These are phyloP conservation scores for Acanthamoeba sp. DNA, from an alignment of 208 protist genomes.

Conservation along the genomic window DNA sequence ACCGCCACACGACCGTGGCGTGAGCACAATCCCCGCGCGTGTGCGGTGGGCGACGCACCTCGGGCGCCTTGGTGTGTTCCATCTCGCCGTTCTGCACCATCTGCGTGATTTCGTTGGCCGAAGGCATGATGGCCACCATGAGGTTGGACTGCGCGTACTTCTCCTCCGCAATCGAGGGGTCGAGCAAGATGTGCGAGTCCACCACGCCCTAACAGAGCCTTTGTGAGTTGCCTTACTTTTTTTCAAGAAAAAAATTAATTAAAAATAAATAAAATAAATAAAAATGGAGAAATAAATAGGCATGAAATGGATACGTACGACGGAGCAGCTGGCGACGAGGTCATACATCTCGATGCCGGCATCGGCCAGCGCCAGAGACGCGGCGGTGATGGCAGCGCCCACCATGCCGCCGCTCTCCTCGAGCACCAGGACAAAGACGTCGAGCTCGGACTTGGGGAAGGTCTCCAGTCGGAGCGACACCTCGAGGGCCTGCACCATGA, in stretches of 20 bases:
- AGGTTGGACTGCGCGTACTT: constrained; percentile 56
- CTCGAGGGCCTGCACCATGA: constrained; percentile 70
- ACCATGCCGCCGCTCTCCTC: constrained; percentile 91
- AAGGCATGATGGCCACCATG: constrained; percentile 78
- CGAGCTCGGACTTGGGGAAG: constrained; percentile 89
- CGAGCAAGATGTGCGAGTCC: constrained; percentile 62
- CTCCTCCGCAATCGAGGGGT: constrained; percentile 66
- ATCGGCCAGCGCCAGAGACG: constrained; percentile 93
- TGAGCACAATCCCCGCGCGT: background rate
- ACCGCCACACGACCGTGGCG: background rate
- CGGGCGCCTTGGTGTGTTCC: constrained; percentile 74
- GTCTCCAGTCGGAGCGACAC: constrained; percentile 70
- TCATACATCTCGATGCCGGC: constrained; percentile 90
- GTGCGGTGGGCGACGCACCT: constrained; percentile 12
- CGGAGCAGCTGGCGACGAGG: constrained; percentile 84
- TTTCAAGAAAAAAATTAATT: background rate
- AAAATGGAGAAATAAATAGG: background rate
- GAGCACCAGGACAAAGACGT: constrained; percentile 91
- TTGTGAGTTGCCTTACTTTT: too few relatives aligned
- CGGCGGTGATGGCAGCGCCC: constrained; percentile 90
- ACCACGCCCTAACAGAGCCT: background rate
- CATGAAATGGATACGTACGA: constrained; percentile 39
- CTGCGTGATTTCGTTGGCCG: constrained; percentile 82
- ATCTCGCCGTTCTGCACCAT: constrained; percentile 83
- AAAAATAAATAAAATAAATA: background rate